Conservation (phyloP, 1,284 basidiomycete species). For the Fomitiporia mediterranea region DNA sequence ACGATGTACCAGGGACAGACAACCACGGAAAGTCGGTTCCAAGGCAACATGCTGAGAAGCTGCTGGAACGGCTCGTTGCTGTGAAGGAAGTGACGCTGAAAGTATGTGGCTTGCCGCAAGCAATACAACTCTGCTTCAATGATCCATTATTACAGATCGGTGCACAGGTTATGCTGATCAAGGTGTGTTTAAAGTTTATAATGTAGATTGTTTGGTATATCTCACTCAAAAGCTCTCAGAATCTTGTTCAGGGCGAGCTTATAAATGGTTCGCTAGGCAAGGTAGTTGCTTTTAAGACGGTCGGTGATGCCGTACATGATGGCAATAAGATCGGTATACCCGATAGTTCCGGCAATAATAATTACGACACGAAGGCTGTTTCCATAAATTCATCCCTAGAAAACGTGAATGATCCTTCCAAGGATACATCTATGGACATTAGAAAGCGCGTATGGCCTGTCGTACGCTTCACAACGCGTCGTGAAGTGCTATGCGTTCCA, state of each 20-base stretch:
- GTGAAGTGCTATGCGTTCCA: conserved; percentile 15
- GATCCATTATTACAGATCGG: conserved; percentile 40
- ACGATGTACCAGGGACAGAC: conserved; percentile 33
- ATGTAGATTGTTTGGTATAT: neutral
- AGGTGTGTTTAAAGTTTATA: conserved; percentile 26
- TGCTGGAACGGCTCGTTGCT: conserved; percentile 30
- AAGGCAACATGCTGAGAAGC: conserved; percentile 22
- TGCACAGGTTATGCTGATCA: conserved; percentile 72
- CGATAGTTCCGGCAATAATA: conserved; percentile 10
- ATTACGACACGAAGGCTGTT: too few relatives aligned
- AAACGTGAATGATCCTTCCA: too few relatives aligned
- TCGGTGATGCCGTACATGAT: conserved; percentile 29
- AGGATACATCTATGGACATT: neutral
- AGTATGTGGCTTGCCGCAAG: conserved; percentile 35
- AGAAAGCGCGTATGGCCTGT: conserved; percentile 27
- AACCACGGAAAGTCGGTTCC: conserved; percentile 23
- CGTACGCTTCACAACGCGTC: conserved; percentile 31
- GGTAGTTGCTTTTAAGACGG: conserved; percentile 54
- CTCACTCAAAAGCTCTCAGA: conserved; percentile 23
- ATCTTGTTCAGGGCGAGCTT: conserved; percentile 64
- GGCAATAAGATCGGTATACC: conserved; percentile 27
- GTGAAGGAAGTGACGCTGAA: conserved; percentile 27
- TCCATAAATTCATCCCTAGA: too few relatives aligned
- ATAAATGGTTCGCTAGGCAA: conserved; percentile 84
- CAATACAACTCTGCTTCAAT: conserved; percentile 16